phyloP scores from a whole-genome alignment of 495 filamentous ascomycete species.

The Lasiosphaeria miniovina region DNA sequence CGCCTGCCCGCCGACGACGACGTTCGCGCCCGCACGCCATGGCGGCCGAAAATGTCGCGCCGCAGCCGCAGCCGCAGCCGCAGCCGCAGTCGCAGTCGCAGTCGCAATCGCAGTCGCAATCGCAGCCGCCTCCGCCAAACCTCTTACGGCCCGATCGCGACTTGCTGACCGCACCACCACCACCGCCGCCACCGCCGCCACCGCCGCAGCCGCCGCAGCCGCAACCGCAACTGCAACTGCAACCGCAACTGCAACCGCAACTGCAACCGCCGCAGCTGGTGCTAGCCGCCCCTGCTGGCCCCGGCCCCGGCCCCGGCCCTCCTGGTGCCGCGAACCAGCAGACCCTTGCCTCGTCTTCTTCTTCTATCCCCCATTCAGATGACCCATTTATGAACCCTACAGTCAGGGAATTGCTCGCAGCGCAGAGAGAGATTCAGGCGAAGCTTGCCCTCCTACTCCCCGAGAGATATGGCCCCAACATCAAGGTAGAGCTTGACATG shows the following conservation, averaged over 20 bases:
- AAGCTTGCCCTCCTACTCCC: slow-evolving; percentile 45
- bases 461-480: slow-evolving; percentile 42
- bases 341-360: slow-evolving; percentile 8
- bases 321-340: slow-evolving; percentile 8
- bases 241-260: background rate
- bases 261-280: slow-evolving; percentile 3
- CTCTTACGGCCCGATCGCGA: slow-evolving; percentile 27
- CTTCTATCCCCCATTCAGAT: slow-evolving; percentile 11
- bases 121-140: slow-evolving; percentile 14
- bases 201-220: background rate
- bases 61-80: slow-evolving; percentile 22
- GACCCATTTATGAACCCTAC: slow-evolving; percentile 44
- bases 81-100: slow-evolving; percentile 8
- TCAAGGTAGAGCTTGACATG: slow-evolving; percentile 46
- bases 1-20: background rate
- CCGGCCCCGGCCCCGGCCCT: slow-evolving; percentile 8
- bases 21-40: slow-evolving; percentile 15
- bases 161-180: slow-evolving; percentile 24
- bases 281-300: slow-evolving; percentile 15
- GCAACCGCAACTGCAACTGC: background rate
- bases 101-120: slow-evolving; percentile 16
- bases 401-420: slow-evolving; percentile 45
- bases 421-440: slow-evolving; percentile 50
- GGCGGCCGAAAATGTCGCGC: slow-evolving; percentile 28
- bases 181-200: slow-evolving; percentile 7